Percentiles rank a stretch among this genome's conserved stretches.
These are phyloP conservation scores for Arthrobotrys sinensis DNA, from an alignment of 2,329 filamentous ascomycete species.

Conservation along the genomic window DNA sequence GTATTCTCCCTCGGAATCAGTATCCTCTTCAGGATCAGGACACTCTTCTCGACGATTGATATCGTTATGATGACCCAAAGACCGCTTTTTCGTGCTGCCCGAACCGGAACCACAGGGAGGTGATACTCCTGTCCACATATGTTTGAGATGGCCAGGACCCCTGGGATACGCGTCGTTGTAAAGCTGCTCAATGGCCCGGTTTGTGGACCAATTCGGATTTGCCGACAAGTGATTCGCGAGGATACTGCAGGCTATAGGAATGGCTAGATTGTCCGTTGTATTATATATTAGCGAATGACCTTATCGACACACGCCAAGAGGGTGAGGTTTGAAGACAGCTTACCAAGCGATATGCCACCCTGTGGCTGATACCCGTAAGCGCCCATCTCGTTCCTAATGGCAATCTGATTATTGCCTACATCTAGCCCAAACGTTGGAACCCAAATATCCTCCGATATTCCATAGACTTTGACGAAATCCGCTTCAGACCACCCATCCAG, in stretches of 20 bases:
- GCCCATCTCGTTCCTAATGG: no score
- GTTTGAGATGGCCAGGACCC: not conserved
- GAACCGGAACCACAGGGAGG: not conserved
- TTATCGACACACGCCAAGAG: no score
- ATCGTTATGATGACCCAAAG: no score
- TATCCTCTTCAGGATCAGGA: no score
- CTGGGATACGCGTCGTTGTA: constrained; percentile 11
- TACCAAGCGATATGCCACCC: constrained; percentile 15
- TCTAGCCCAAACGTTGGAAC: not conserved
- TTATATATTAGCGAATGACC: not conserved
- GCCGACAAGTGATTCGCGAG: constrained; percentile 13
- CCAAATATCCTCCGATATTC: not conserved
- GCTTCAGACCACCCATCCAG: not conserved
- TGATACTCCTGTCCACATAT: constrained; percentile 11
- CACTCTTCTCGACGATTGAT: no score
- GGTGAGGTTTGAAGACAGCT: no score
- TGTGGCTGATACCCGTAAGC: no score
- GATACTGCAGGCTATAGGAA: constrained; percentile 1
- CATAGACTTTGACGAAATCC: constrained; percentile 5
- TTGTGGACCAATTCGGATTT: constrained; percentile 1
- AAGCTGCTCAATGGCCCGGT: constrained; percentile 8
- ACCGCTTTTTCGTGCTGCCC: no score
- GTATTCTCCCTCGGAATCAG: no score
- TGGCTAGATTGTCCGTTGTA: not conserved
- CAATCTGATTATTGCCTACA: not conserved